Conservation (phyloP, 2,329 filamentous ascomycete species). For the Cordyceps cicadae region DNA sequence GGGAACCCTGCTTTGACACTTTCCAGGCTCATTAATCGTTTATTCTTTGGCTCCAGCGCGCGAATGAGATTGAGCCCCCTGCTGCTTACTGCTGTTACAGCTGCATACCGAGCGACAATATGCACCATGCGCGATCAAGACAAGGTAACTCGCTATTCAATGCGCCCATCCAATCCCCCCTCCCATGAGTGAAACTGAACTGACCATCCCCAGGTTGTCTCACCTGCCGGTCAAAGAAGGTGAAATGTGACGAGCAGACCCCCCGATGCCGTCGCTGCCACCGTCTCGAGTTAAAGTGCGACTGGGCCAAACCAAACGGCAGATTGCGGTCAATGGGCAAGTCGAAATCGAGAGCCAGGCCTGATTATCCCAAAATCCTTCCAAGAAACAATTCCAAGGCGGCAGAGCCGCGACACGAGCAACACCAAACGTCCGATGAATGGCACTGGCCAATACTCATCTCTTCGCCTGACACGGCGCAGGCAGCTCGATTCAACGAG, state of each 20-base stretch:
- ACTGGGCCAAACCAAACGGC: not conserved
- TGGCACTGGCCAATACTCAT: not conserved
- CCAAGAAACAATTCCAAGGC: not conserved
- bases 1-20: not conserved
- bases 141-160: not conserved
- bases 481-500: not conserved
- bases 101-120: not conserved
- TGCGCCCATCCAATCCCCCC: not conserved
- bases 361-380: not conserved
- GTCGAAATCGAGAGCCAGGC: not conserved
- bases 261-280: conserved; percentile 8
- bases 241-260: conserved; percentile 10
- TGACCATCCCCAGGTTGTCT: not conserved
- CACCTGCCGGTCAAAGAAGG: conserved; percentile 11
- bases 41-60: not conserved
- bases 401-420: not conserved
- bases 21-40: not conserved
- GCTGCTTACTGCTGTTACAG: not conserved
- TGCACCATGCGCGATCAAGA: not conserved
- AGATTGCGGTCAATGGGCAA: not conserved
- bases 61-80: not conserved
- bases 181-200: not conserved
- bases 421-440: not conserved
- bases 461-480: not conserved
- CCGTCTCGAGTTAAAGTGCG: conserved; percentile 1